These are phyloP conservation scores for Kurtzmaniella fragi DNA, from an alignment of 805 yeast genomes.

Conservation along the genomic window DNA sequence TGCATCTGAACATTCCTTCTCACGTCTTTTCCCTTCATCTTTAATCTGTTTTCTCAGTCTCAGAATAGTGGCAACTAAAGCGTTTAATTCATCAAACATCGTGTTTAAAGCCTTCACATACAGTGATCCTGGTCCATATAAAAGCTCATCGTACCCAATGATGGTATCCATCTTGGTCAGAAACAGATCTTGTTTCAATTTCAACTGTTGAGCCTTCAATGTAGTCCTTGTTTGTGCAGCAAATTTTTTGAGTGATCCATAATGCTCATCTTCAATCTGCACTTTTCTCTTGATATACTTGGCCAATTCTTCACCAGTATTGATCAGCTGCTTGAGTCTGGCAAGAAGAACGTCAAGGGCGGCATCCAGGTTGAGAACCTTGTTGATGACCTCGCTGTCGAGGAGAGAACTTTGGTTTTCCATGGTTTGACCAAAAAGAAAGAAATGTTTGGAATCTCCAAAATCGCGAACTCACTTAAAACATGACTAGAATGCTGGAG, in stretches of 20 bases:
- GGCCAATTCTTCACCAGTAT: slow-evolving; percentile 81
- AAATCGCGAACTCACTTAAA: no score
- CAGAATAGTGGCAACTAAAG: slow-evolving; percentile 65
- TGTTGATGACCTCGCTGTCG: slow-evolving; percentile 45
- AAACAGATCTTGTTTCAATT: slow-evolving; percentile 61
- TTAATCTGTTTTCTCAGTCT: slow-evolving; percentile 71
- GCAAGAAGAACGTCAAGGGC: slow-evolving; percentile 69
- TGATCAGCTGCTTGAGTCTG: slow-evolving; percentile 73
- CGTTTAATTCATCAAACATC: slow-evolving; percentile 79
- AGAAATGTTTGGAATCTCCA: no score
- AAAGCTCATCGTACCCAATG: slow-evolving; percentile 72
- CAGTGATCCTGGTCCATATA: slow-evolving; percentile 62
- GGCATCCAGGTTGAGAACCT: slow-evolving; percentile 61
- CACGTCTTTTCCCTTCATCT: slow-evolving; percentile 77
- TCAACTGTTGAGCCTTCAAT: slow-evolving; percentile 37
- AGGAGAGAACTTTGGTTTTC: slow-evolving; percentile 17
- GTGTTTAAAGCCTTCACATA: slow-evolving; percentile 74
- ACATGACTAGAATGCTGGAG: no score
- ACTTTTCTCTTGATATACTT: slow-evolving; percentile 76
- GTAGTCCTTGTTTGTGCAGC: slow-evolving; percentile 50
- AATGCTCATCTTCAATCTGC: slow-evolving; percentile 71
- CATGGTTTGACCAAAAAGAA: no score
- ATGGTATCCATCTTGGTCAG: slow-evolving; percentile 61
- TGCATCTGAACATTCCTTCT: slow-evolving; percentile 80
- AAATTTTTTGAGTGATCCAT: slow-evolving; percentile 67